Evolutionary conservation across 2,329 filamentous ascomycete species (phyloP).

Genomic region (Biscogniauxia mediterranea): DNA sequence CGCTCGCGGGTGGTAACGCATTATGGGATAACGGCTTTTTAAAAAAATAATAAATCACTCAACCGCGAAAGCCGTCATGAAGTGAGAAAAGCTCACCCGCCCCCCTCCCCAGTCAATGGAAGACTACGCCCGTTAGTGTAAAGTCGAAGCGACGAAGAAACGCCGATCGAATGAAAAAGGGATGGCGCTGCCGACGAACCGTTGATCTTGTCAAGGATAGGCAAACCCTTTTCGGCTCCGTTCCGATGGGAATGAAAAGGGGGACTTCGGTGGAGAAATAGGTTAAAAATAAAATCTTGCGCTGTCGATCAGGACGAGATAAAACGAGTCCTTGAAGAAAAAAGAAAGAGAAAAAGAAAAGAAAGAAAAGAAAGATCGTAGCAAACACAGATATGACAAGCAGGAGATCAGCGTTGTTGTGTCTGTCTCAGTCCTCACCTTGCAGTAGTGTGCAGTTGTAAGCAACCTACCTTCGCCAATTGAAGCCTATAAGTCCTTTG

Average conservation of each 20-base stretch:
- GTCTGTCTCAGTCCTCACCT: conserved; percentile 2
- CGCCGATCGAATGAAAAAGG: conserved; percentile 1
- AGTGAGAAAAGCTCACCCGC: neutral
- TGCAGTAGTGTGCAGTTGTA: conserved; percentile 11
- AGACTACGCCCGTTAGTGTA: conserved; percentile 1
- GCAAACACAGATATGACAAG: conserved; percentile 8
- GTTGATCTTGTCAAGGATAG: conserved; percentile 10
- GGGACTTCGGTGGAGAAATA: conserved; percentile 5
- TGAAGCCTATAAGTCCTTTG: neutral
- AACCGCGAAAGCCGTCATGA: conserved; percentile 5
- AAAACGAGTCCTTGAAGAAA: conserved; percentile 17
- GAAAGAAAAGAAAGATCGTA: conserved; percentile 14
- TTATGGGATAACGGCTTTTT: neutral
- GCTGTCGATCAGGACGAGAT: conserved; percentile 25
- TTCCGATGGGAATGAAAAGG: conserved; percentile 26
- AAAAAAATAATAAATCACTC: neutral
- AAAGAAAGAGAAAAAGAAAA: too few relatives aligned
- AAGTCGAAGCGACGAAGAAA: conserved; percentile 6
- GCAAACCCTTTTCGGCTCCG: conserved; percentile 23
- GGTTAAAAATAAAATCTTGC: conserved; percentile 29
- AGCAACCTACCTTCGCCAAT: neutral
- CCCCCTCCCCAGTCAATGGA: neutral
- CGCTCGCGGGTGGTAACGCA: neutral
- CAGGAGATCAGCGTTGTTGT: conserved; percentile 23
- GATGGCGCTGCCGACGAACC: conserved; percentile 9